These are phyloP conservation scores for Bipolaris sorokiniana DNA, from an alignment of 2,329 filamentous ascomycete genomes.

Conservation along the genomic window DNA sequence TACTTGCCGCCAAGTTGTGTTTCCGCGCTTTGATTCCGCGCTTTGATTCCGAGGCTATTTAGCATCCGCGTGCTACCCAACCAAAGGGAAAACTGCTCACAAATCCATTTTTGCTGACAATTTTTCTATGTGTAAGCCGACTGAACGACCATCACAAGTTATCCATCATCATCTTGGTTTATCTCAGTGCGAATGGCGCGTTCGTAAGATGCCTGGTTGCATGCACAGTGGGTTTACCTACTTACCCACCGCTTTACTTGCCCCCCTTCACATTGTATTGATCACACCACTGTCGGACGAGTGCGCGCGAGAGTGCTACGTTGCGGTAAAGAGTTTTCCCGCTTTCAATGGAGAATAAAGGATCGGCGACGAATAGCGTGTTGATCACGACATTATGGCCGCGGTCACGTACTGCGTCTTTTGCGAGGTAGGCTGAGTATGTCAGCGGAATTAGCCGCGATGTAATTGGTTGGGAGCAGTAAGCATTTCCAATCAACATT, in stretches of 20 bases:
- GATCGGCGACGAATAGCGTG: neutral
- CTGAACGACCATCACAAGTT: neutral
- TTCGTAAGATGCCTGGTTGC: too few species aligned
- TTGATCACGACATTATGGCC: neutral
- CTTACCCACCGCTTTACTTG: neutral
- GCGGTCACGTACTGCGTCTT: neutral
- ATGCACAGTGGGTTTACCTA: neutral
- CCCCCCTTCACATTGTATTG: neutral
- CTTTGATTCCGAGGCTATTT: neutral
- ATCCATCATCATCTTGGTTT: neutral
- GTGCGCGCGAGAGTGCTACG: slow-evolving; percentile 8
- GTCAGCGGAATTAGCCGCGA: neutral
- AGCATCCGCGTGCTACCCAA: neutral
- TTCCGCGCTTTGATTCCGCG: neutral
- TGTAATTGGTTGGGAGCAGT: neutral
- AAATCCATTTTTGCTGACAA: neutral
- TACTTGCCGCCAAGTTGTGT: neutral
- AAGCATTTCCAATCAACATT: neutral
- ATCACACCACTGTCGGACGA: slow-evolving; percentile 37
- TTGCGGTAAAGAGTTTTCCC: slow-evolving; percentile 7
- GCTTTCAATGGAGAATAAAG: neutral
- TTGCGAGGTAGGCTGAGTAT: neutral
- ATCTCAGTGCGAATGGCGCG: neutral
- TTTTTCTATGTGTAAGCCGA: neutral
- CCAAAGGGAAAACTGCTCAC: neutral